Evolutionary conservation across 2,329 filamentous ascomycete genomes (phyloP), one percentile per base, ranked within the genome.

Genomic region (Leptographium wingfieldii): DNA sequence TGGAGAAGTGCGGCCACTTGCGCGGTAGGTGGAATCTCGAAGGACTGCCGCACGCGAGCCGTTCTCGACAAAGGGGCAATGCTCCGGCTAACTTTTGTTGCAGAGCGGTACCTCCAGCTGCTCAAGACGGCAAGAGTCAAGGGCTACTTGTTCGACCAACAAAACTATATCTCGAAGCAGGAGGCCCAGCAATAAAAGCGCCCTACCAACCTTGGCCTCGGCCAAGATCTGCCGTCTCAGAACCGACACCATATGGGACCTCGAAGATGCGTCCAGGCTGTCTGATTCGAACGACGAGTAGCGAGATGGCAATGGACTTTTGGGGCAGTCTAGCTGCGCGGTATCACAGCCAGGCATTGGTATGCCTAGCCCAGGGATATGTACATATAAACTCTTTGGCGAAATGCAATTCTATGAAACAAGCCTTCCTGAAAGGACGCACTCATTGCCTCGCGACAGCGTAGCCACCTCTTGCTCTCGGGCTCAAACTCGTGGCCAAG

Each of bases 1-100:
- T 94, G 72, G 89, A 92, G 80, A 94, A 92, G 76, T 94, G 89
- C 73, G 88, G 88, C 65, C 77, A 81, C 68, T 73, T 92, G 74
- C 80, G 89, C 87, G 88, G 89, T 94, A 72, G 79, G 86, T 25
- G 51, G 12, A 25, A 12, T 29, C 31, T 11, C 25, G 5, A 19
- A 31, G 31, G 4, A 48, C 31, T 38, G 25, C 6, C 27, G 9
- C 16, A 27, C 38, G 43, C 29, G 25, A 33, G 33, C 9, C 33
- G 33, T 35, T 10, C 33, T 35, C 33, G 4, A 40, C n/a, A 16
- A 14, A 16, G 64, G 59, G 65, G 57, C 49, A 16, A 6, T 10
- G 12, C 16, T 56, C 14, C 27, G 54, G 27, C 49, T 43, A 3
- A 59, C 25, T 29, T 29, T 31, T 25, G 11, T 5, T 16, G 60